phyloP scores from a whole-genome alignment of 108 stramenopile species.

The Cyclotella sp. region DNA sequence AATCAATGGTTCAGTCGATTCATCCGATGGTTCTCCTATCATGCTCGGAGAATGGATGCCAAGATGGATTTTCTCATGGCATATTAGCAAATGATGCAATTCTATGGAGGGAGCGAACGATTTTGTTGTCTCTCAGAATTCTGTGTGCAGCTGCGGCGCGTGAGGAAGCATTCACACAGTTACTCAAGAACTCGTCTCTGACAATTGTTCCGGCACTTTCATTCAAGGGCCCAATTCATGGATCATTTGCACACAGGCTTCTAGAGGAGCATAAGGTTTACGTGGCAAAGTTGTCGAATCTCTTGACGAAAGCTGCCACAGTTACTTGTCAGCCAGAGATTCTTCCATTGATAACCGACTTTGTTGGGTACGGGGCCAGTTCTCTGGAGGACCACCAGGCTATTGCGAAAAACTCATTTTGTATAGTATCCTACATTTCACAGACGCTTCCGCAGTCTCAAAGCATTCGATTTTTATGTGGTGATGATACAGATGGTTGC shows the following conservation, averaged over 20 bases:
- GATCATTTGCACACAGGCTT: conserved; percentile 49
- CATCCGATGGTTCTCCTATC: conserved; percentile 41
- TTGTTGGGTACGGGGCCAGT: conserved; percentile 48
- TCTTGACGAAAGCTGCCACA: conserved; percentile 16
- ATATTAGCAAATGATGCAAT: conserved; percentile 46
- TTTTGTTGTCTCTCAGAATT: conserved; percentile 63
- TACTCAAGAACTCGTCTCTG: conserved; percentile 33
- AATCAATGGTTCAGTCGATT: conserved; percentile 52
- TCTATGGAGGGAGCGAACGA: conserved; percentile 64
- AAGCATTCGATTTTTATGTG: conserved; percentile 30
- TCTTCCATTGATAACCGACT: conserved; percentile 51
- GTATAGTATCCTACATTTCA: conserved; percentile 47
- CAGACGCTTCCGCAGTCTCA: conserved; percentile 41
- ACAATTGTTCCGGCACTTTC: conserved; percentile 49
- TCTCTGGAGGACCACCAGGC: conserved; percentile 39
- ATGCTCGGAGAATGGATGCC: conserved; percentile 43
- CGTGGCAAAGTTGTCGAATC: conserved; percentile 29
- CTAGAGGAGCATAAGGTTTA: conserved; percentile 43
- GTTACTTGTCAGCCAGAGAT: conserved; percentile 32
- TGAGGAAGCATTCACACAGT: conserved; percentile 63
- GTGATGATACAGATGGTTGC: conserved; percentile 33
- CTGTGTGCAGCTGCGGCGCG: conserved; percentile 71
- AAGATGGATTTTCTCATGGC: conserved; percentile 13
- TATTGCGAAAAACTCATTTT: conserved; percentile 43
- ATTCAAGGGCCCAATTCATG: conserved; percentile 54